These are phyloP conservation scores for Diaporthe longicolla DNA, from an alignment of 2,329 filamentous ascomycete species.

Conservation along the genomic window DNA sequence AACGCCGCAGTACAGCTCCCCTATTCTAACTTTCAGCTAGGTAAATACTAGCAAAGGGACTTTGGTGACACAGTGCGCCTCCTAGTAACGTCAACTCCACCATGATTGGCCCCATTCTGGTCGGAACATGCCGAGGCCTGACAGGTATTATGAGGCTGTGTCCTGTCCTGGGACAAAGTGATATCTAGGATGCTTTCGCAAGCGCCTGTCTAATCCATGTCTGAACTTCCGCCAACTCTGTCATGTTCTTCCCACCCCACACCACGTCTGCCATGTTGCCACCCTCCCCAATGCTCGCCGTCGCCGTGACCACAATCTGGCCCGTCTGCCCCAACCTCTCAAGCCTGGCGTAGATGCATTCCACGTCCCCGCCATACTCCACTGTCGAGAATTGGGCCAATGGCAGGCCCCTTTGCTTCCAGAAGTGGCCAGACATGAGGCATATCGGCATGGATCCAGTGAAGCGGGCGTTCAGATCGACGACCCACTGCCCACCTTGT, in stretches of 20 bases:
- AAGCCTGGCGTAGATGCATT: slow-evolving; percentile 44
- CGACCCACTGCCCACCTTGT: slow-evolving; percentile 44
- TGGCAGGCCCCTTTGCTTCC: slow-evolving; percentile 42
- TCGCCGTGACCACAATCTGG: slow-evolving; percentile 45
- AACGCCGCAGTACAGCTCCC: not conserved
- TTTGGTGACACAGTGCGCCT: not conserved
- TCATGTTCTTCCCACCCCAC: slow-evolving; percentile 44
- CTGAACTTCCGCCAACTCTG: slow-evolving; percentile 41
- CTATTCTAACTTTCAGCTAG: too few species aligned
- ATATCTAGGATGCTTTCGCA: slow-evolving; percentile 34
- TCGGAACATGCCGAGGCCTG: slow-evolving; percentile 9
- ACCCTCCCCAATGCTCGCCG: slow-evolving; percentile 42
- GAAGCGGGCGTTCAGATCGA: slow-evolving; percentile 47
- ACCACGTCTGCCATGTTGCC: slow-evolving; percentile 46
- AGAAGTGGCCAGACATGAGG: slow-evolving; percentile 46
- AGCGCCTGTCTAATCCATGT: slow-evolving; percentile 38
- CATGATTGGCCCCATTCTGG: not conserved
- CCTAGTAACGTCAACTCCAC: not conserved
- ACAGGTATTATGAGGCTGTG: not conserved
- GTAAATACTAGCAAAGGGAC: not conserved
- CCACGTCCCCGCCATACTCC: slow-evolving; percentile 42
- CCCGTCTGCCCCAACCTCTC: slow-evolving; percentile 40
- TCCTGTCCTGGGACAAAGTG: not conserved
- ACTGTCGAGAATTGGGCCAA: slow-evolving; percentile 46
- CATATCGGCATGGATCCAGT: slow-evolving; percentile 48